Evolutionary conservation across 2,329 filamentous ascomycete genomes (phyloP).

Genomic region (Pestalotiopsis sp.): DNA sequence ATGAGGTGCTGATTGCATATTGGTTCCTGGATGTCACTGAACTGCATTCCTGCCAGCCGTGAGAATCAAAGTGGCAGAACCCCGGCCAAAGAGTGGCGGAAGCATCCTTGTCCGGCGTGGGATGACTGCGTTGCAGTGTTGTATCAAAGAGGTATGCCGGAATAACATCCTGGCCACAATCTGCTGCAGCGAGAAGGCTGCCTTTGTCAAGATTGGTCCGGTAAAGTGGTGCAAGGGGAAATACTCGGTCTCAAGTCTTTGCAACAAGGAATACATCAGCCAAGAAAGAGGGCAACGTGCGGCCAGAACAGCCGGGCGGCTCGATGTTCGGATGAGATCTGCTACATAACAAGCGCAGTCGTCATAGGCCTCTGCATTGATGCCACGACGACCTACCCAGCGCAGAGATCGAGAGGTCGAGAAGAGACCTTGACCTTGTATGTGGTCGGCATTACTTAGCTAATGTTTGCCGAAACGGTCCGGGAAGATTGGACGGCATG

Average conservation of each 20-base stretch:
- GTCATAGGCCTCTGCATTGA: not conserved
- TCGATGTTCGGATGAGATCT: conserved; percentile 1
- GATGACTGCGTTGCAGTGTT: conserved; percentile 3
- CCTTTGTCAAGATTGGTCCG: not conserved
- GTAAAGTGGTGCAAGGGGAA: not conserved
- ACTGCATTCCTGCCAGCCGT: conserved; percentile 1
- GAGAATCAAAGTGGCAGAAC: not conserved
- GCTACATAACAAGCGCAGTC: not conserved
- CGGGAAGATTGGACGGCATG: not conserved
- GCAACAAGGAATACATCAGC: not conserved
- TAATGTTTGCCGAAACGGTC: not conserved
- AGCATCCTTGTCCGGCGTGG: not conserved
- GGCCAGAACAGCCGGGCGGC: not conserved
- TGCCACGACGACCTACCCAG: not conserved
- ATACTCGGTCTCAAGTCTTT: not conserved
- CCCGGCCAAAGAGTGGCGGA: not conserved
- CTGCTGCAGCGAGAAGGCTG: not conserved
- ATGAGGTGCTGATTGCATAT: not conserved
- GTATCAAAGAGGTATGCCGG: conserved; percentile 9
- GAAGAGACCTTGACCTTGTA: not conserved
- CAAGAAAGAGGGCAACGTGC: not conserved
- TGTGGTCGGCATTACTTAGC: not conserved
- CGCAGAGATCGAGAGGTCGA: not conserved
- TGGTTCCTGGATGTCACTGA: conserved; percentile 5
- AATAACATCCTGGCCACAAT: not conserved